Evolutionary conservation across 192 early-diverging fungal species (phyloP), one percentile per base, ranked within the genome.

Genomic region (Dissophora ornata): DNA sequence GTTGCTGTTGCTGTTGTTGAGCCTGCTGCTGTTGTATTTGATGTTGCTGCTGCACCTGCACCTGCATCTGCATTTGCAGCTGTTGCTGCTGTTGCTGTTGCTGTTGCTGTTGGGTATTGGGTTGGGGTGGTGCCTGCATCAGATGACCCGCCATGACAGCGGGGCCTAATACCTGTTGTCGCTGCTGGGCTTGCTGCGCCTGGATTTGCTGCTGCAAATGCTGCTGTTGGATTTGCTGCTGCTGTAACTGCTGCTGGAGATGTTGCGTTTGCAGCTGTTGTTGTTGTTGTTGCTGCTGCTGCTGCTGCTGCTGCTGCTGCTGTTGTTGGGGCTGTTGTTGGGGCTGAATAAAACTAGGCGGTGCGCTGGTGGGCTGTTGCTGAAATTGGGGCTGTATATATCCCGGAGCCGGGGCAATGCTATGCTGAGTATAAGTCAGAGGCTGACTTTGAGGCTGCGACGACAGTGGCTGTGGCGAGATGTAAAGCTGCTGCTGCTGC

Each of bases 11-110:
- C 22, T 40, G 34, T 1, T 62, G 60, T 4, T 64, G 62, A 9
- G 40, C 25, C 38, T 53, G 62, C 18, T 50, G 34, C 33, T 40
- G 34, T 1, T 62, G 60, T 3, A 38, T 32, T 19, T 51, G 60
- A 7, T n/a, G 60, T 19, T 51, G 48, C 0, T 62, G 60, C 12
- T 56, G 54, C 10, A n/a, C 19, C 33, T 62, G 59, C 3, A n/a
- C 28, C 47, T 62, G 59, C 34, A 47, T 15, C 22, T 62, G 60
- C n/a, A 49, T 33, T 24, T 62, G 60, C 6, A 32, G 28, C 30
- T 62, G 60, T 19, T 62, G 60, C n/a, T 62, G 60, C 33, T 62
- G 60, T 51, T 62, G 60, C 45, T 62, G 59, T 28, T 62, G 59
- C 24, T 62, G 59, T 1, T n/a, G n/a, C n/a, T n/a, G n/a, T n/a